Base-by-base conservation (phyloP, 306 rosid genomes). In the Prunus padus region DNA sequence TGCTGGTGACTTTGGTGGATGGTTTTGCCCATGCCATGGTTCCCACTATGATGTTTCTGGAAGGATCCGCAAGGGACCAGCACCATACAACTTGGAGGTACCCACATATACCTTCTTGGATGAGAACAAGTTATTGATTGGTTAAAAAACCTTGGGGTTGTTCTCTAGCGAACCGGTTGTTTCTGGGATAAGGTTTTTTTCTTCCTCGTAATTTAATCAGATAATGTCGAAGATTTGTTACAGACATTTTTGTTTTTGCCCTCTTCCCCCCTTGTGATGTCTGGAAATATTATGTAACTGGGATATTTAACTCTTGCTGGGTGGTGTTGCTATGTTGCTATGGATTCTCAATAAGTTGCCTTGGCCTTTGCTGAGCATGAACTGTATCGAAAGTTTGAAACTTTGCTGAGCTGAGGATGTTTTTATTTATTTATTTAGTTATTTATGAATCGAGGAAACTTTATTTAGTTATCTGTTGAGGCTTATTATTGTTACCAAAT, bases 21-120 rank as follows among this genome's bases (percentile, higher is more conserved):
- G 97, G 97, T 89, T 92, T 85, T 92, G 96, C 82, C 96, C 97
- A 8, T 92, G 97, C 83, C 97, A 92, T 46, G 97, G 97, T 57
- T 92, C 96, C 51, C 97, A 92, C 72, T 89, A 92, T 76, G 97
- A 92, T 74, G 65, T 92, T 65, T 92, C 96, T 28, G 96, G 97
- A 40, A 85, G 97, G 80, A 89, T 92, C 79, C 88, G 97, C 71
- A 92, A 92, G 83, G 96, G 96, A 49, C 96, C 96, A 19, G 93
- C 97, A 31, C 97, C 97, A 30, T 92, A 84, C 90, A 92, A 92
- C 77, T 84, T 92, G 82, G 97, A 90, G 88, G 96, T 92, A 74
- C 96, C 97, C 19, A 90, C 92, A 65, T 92, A 92, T 69, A 1
- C 78, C 72, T 92, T 92, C 82, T 85, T 92, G 86, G 89, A 84